A percentile compares a stretch with the other conserved stretches of the same genome.
Evolutionary conservation across 805 yeast species (phyloP).

Genomic region (Candida namnaoensis): DNA sequence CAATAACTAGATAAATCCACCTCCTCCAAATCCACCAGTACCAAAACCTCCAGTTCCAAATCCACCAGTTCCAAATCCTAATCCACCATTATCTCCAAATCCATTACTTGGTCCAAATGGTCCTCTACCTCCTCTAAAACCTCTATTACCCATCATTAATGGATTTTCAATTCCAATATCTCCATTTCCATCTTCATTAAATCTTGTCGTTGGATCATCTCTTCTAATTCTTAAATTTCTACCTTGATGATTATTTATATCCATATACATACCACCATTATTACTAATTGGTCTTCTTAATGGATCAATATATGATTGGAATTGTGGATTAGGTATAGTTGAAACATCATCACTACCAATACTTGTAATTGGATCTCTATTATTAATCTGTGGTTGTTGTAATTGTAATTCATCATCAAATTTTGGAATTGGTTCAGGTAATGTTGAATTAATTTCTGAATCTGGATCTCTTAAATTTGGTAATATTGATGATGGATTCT

Average conservation of each 20-base stretch:
- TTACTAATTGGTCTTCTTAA: conserved; percentile 7
- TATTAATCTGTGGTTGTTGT: conserved; percentile 4
- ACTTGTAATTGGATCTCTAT: conserved; percentile 14
- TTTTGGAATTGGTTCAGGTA: conserved; percentile 28
- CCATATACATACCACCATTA: conserved; percentile 42
- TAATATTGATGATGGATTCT: neutral
- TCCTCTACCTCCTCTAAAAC: too few relatives aligned
- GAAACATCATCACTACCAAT: conserved; percentile 46
- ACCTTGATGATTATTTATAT: conserved; percentile 30
- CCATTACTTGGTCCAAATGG: too few relatives aligned
- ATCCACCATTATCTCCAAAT: neutral
- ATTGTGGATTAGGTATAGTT: conserved; percentile 34
- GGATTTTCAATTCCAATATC: neutral
- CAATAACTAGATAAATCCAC: too few relatives aligned
- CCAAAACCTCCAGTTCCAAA: neutral
- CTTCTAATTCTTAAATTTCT: neutral
- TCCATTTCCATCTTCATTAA: neutral
- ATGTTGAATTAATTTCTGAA: neutral
- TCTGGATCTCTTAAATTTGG: neutral
- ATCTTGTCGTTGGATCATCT: neutral
- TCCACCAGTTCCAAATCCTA: neutral
- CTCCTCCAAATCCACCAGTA: neutral
- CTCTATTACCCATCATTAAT: neutral
- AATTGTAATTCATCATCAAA: conserved; percentile 46
- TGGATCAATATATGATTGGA: conserved; percentile 37